phyloP scores from a whole-genome alignment of 345 rosid genomes.

The Barbarea vulgaris region DNA sequence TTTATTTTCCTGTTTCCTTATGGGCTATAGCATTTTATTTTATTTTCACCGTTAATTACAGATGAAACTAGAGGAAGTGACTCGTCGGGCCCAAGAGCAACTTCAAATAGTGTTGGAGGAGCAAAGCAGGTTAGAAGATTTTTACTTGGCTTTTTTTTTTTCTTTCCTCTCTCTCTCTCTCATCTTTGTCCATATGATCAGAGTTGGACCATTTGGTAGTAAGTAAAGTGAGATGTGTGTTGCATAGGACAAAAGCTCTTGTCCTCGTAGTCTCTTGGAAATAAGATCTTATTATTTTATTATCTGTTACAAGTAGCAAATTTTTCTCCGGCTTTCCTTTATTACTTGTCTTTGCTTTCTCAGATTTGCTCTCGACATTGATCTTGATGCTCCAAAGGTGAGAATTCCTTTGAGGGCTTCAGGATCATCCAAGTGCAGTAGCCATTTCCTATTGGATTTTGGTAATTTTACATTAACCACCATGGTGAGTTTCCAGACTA shows the following conservation, averaged over 20 bases:
- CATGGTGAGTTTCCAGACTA: constrained; percentile 52
- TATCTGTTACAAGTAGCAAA: constrained; percentile 10
- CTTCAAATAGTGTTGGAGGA: constrained; percentile 93
- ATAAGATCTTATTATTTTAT: constrained; percentile 9
- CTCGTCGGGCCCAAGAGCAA: constrained; percentile 97
- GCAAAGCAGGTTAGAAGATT: constrained; percentile 76
- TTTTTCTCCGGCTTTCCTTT: constrained; percentile 10
- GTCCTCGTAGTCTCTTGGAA: constrained; percentile 14
- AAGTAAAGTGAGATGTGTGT: constrained; percentile 20
- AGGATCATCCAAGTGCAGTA: constrained; percentile 66
- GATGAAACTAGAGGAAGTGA: constrained; percentile 93
- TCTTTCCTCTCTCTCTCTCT: no score
- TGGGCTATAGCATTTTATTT: constrained; percentile 4
- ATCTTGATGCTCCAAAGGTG: constrained; percentile 98
- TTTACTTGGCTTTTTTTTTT: constrained; percentile 10
- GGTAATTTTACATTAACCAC: constrained; percentile 94
- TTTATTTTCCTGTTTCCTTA: constrained; percentile 14
- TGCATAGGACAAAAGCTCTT: constrained; percentile 25
- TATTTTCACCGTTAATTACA: constrained; percentile 38
- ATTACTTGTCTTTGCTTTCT: constrained; percentile 37
- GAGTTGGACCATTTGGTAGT: constrained; percentile 26
- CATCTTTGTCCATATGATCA: constrained; percentile 4
- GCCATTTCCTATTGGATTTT: constrained; percentile 93
- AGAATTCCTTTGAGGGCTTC: constrained; percentile 75
- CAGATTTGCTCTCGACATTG: constrained; percentile 98